Evolutionary conservation across 495 filamentous ascomycete genomes (phyloP).

Genomic region (Choiromyces venosus): DNA sequence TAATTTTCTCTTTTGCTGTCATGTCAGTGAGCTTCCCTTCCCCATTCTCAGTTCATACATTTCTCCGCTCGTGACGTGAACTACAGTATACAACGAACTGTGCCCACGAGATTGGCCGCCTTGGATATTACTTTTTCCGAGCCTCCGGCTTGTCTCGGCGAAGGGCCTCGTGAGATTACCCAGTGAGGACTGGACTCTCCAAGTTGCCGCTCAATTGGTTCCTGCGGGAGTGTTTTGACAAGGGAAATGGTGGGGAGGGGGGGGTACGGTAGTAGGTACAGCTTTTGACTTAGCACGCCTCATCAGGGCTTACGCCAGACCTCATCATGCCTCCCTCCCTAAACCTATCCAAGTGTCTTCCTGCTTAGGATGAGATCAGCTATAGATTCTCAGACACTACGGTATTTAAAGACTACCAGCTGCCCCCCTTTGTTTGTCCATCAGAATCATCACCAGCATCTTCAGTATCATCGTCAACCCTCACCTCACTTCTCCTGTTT

Average conservation of each 20-base stretch:
- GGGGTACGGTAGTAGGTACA: neutral
- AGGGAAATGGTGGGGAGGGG: slow-evolving; percentile 5
- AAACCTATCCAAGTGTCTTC: neutral
- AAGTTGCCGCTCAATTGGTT: slow-evolving; percentile 25
- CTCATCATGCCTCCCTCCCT: slow-evolving; percentile 17
- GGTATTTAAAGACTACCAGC: neutral
- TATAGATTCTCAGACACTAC: neutral
- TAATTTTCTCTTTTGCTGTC: slow-evolving; percentile 6
- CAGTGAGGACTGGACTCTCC: slow-evolving; percentile 20
- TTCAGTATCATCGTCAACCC: neutral
- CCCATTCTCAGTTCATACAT: neutral
- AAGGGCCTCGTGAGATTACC: slow-evolving; percentile 21
- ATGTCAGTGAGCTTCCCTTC: neutral
- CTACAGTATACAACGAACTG: slow-evolving; percentile 7
- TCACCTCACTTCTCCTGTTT: neutral
- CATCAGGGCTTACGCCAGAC: slow-evolving; percentile 31
- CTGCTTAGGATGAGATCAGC: neutral
- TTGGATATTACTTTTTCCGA: neutral
- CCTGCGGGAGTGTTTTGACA: slow-evolving; percentile 27
- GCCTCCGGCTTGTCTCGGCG: slow-evolving; percentile 19
- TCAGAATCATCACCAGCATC: neutral
- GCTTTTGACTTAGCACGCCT: slow-evolving; percentile 23
- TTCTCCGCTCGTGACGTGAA: slow-evolving; percentile 28
- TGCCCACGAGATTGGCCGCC: slow-evolving; percentile 4
- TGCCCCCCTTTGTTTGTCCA: neutral